A percentile compares a stretch with the other conserved stretches of the same genome.
Evolutionary conservation across 176 grass and related monocot genomes (phyloP).

Genomic region (Bothriochloa decipiens): DNA sequence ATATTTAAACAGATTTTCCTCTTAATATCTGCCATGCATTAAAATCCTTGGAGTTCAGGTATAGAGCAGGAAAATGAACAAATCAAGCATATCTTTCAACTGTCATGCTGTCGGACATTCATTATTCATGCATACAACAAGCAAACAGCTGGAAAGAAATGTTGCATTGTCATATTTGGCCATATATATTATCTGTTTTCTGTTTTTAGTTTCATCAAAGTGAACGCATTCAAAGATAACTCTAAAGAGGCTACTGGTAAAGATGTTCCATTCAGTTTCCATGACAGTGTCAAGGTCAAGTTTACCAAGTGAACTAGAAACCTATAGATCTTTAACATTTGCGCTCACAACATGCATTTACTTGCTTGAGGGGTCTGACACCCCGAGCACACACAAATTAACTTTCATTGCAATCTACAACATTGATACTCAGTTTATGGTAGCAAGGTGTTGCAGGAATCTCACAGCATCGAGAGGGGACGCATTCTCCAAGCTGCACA

Average conservation of each 20-base stretch:
- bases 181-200: background rate
- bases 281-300: background rate
- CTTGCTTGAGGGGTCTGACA: background rate
- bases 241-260: background rate
- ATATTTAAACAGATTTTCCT: background rate
- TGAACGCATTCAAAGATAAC: background rate
- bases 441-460: constrained; percentile 28
- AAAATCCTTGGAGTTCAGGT: background rate
- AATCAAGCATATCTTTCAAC: background rate
- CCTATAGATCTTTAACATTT: background rate
- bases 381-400: background rate
- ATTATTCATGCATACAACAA: constrained; percentile 5
- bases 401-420: background rate
- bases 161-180: background rate
- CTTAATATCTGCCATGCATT: background rate
- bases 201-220: background rate
- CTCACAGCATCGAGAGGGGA: constrained; percentile 56
- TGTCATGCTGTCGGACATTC: background rate
- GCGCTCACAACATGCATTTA: background rate
- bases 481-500: constrained; percentile 76
- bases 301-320: background rate
- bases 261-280: background rate
- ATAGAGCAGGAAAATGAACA: constrained; percentile 9
- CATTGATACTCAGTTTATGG: background rate
- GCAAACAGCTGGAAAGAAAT: constrained; percentile 3